phyloP scores from a whole-genome alignment of 345 rosid species.

The Angophora floribunda region DNA sequence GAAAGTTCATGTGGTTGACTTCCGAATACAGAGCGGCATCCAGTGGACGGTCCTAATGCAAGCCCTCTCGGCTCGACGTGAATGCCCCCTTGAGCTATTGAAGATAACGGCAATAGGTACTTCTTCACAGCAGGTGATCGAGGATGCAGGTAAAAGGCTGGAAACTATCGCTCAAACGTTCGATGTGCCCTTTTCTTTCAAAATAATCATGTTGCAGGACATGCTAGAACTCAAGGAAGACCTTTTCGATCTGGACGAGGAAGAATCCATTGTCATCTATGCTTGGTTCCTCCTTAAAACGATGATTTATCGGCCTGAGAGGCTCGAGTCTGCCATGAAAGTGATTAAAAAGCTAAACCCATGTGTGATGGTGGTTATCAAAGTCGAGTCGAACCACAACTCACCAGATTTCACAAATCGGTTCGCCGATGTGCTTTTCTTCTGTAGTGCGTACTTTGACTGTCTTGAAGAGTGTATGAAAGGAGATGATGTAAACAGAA shows the following conservation, averaged over 20 bases:
- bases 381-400: constrained; percentile 11
- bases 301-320: not conserved
- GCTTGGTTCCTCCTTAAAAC: not conserved
- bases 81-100: constrained; percentile 7
- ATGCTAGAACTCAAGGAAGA: constrained; percentile 7
- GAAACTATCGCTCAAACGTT: constrained; percentile 1
- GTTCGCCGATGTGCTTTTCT: constrained; percentile 7
- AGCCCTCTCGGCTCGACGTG: constrained; percentile 3
- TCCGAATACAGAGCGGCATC: constrained; percentile 6
- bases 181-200: constrained; percentile 5
- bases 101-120: constrained; percentile 11
- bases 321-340: constrained; percentile 7
- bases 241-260: not conserved
- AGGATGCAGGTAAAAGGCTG: constrained; percentile 8
- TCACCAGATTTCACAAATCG: constrained; percentile 10
- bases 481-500: constrained; percentile 2
- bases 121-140: not conserved
- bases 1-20: constrained; percentile 23
- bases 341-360: constrained; percentile 14
- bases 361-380: constrained; percentile 8
- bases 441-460: constrained; percentile 17
- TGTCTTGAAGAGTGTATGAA: constrained; percentile 12
- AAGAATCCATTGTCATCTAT: constrained; percentile 9
- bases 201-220: not conserved
- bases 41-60: constrained; percentile 22